These are phyloP conservation scores for Tricholoma terreum DNA, from an alignment of 768 basidiomycete species.

Conservation along the genomic window DNA sequence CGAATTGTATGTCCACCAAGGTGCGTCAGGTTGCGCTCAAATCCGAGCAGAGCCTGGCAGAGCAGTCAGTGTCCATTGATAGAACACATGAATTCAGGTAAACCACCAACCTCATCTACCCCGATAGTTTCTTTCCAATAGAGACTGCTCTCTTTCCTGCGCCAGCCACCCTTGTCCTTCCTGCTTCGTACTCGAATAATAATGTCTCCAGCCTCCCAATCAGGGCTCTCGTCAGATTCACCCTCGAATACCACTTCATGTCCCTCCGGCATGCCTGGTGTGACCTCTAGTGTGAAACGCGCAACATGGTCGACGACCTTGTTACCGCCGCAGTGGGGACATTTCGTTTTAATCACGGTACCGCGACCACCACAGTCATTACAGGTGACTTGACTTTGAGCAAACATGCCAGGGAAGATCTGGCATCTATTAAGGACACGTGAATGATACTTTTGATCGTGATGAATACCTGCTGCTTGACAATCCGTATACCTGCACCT, in stretches of 20 bases:
- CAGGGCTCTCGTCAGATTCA: conserved; percentile 94
- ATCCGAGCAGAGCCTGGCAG: conserved; percentile 89
- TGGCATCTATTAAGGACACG: conserved; percentile 9
- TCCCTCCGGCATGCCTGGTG: conserved; percentile 88
- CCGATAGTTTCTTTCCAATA: conserved; percentile 93
- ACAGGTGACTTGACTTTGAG: conserved; percentile 81
- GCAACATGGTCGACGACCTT: conserved; percentile 82
- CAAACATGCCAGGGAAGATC: conserved; percentile 96
- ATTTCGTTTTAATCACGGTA: conserved; percentile 68
- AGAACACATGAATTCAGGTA: background rate
- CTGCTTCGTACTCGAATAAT: conserved; percentile 79
- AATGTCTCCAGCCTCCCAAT: conserved; percentile 95
- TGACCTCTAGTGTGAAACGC: conserved; percentile 82
- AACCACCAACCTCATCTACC: conserved; percentile 73
- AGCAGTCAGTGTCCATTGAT: conserved; percentile 2
- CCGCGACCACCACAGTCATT: conserved; percentile 86
- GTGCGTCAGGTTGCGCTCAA: conserved; percentile 87
- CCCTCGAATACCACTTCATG: conserved; percentile 92
- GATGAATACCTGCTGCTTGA: conserved; percentile 66
- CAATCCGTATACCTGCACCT: conserved; percentile 81
- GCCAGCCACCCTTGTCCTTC: conserved; percentile 77
- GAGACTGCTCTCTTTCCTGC: conserved; percentile 84
- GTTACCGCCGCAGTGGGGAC: conserved; percentile 77
- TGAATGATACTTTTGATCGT: background rate
- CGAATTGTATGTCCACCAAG: conserved; percentile 82